phyloP scores from a whole-genome alignment of 2,329 filamentous ascomycete genomes.

The Stachybotrys chartarum region DNA sequence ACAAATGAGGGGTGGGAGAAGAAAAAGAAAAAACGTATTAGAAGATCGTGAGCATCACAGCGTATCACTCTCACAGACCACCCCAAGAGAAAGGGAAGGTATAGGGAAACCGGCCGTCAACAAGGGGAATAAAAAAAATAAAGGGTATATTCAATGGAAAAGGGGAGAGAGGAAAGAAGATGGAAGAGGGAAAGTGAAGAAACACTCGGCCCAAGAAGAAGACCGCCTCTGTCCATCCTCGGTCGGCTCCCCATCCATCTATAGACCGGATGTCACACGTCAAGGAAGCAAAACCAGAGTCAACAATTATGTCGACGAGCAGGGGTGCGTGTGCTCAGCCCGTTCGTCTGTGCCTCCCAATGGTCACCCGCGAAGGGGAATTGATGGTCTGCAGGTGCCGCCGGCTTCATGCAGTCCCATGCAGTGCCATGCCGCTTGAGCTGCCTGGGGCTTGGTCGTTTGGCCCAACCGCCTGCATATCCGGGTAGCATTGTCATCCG shows the following conservation, averaged over 20 bases:
- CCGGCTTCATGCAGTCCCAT: not conserved
- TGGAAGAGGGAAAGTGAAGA: constrained; percentile 4
- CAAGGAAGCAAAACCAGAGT: not conserved
- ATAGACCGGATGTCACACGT: not conserved
- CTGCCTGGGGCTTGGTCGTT: not conserved
- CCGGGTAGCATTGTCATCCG: too few relatives aligned
- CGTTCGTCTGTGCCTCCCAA: not conserved
- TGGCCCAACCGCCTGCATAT: too few relatives aligned
- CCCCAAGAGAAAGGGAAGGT: constrained; percentile 4
- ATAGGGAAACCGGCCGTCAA: constrained; percentile 2
- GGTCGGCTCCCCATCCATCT: not conserved
- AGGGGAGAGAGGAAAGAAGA: constrained; percentile 2
- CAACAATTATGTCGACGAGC: not conserved
- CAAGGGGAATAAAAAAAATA: constrained; percentile 1
- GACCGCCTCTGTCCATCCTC: not conserved
- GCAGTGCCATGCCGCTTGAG: not conserved
- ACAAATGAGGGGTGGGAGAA: not conserved
- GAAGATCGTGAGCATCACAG: not conserved
- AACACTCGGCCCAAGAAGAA: not conserved
- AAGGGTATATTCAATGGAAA: constrained; percentile 4
- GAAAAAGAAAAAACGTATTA: not conserved
- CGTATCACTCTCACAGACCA: not conserved
- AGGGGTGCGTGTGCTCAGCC: not conserved
- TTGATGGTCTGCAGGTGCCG: not conserved
- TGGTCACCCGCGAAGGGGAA: not conserved